Evolutionary conservation across 352 stramenopile species (phyloP).

Genomic region (Elongisporangium prolatum): DNA sequence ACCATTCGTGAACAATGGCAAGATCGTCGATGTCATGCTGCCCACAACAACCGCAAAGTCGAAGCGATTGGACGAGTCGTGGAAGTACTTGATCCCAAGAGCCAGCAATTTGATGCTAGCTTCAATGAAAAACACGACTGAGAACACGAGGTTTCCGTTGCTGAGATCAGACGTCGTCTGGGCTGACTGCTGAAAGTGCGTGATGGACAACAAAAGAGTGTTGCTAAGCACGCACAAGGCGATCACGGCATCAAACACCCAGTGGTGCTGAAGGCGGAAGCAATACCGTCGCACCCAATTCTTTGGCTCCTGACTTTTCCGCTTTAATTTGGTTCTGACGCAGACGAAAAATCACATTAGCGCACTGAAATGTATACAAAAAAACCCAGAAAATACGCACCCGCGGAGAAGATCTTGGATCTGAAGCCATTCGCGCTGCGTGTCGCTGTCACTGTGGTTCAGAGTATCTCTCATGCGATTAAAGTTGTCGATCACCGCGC

Average conservation of each 20-base stretch:
- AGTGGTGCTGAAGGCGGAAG: constrained; percentile 28
- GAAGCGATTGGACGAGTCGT: constrained; percentile 62
- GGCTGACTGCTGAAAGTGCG: constrained; percentile 27
- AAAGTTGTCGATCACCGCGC: constrained; percentile 88
- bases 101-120: constrained; percentile 59
- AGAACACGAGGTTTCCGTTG: constrained; percentile 42
- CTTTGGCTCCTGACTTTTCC: constrained; percentile 18
- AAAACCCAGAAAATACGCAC: constrained; percentile 14
- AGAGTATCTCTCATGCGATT: constrained; percentile 51
- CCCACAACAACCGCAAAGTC: constrained; percentile 55
- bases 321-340: constrained; percentile 19
- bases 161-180: constrained; percentile 10
- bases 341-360: no score
- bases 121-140: constrained; percentile 51
- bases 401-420: constrained; percentile 29
- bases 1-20: constrained; percentile 31
- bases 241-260: constrained; percentile 24
- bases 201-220: constrained; percentile 35
- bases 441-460: constrained; percentile 42
- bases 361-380: no score
- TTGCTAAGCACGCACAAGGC: constrained; percentile 31
- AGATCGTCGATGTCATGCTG: constrained; percentile 30
- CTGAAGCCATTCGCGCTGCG: constrained; percentile 65
- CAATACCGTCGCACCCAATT: constrained; percentile 17
- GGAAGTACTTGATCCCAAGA: constrained; percentile 54